phyloP scores from a whole-genome alignment of 768 basidiomycete genomes.

The Russula brevipes region DNA sequence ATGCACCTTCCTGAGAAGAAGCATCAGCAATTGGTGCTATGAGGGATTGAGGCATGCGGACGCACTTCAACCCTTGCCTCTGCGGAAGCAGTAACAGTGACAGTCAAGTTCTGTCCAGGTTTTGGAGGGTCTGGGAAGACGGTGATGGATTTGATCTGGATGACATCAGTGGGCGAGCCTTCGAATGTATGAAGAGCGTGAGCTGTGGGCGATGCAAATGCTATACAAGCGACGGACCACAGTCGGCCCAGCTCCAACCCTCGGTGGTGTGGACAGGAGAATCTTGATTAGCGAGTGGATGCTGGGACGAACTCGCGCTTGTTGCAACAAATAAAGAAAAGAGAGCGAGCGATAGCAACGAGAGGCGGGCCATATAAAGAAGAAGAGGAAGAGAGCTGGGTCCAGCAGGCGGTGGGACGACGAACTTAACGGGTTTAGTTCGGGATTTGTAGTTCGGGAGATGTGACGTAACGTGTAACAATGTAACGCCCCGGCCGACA shows the following conservation, averaged over 20 bases:
- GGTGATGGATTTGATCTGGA: slow-evolving; percentile 65
- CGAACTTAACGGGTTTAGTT: no score
- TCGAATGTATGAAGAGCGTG: slow-evolving; percentile 21
- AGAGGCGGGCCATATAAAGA: slow-evolving; percentile 28
- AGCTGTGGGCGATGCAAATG: background rate
- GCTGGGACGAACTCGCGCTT: slow-evolving; percentile 32
- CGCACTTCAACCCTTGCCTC: slow-evolving; percentile 59
- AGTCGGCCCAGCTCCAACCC: slow-evolving; percentile 64
- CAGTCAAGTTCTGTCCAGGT: slow-evolving; percentile 84
- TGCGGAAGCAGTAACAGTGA: slow-evolving; percentile 65
- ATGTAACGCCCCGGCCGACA: no score
- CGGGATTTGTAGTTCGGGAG: background rate
- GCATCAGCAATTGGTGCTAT: background rate
- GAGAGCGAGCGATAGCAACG: slow-evolving; percentile 31
- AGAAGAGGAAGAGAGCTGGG: background rate
- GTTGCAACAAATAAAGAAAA: slow-evolving; percentile 29
- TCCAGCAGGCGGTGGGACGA: no score
- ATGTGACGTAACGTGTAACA: background rate
- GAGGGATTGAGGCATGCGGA: background rate
- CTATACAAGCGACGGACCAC: slow-evolving; percentile 52
- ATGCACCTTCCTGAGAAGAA: slow-evolving; percentile 75
- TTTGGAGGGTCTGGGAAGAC: slow-evolving; percentile 85
- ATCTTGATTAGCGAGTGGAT: slow-evolving; percentile 29
- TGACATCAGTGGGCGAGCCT: slow-evolving; percentile 44
- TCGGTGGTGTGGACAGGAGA: slow-evolving; percentile 35